A percentile compares a stretch with the other conserved stretches of the same genome.
Evolutionary conservation across 768 basidiomycete species (phyloP).

Genomic region (Lactarius quietus): DNA sequence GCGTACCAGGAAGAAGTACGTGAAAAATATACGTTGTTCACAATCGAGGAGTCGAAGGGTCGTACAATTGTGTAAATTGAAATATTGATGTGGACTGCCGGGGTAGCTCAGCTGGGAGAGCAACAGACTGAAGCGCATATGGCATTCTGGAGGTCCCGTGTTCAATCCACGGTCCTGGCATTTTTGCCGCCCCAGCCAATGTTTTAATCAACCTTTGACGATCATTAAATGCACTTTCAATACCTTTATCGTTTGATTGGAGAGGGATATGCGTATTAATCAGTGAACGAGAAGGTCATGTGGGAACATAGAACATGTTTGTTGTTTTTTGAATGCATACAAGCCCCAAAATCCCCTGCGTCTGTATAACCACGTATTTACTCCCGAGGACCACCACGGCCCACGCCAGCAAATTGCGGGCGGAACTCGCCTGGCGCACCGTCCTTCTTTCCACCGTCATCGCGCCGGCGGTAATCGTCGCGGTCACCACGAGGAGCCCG

Average conservation of each 20-base stretch:
- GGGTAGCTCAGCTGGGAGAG: constrained; percentile 35
- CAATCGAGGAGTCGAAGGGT: not conserved
- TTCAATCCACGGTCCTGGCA: constrained; percentile 79
- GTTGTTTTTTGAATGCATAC: not conserved
- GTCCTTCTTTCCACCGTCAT: constrained; percentile 72
- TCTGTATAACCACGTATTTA: constrained; percentile 26
- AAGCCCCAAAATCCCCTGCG: not conserved
- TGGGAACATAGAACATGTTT: not conserved
- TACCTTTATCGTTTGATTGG: not conserved
- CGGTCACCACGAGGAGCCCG: constrained; percentile 85
- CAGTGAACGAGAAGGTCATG: not conserved
- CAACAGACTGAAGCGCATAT: constrained; percentile 31
- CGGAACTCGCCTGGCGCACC: constrained; percentile 86
- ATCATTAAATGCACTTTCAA: not conserved
- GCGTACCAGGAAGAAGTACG: not conserved
- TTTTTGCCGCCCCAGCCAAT: constrained; percentile 9
- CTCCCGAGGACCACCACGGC: constrained; percentile 80
- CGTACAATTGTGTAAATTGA: not conserved
- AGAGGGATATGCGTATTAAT: not conserved
- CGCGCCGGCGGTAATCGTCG: constrained; percentile 63
- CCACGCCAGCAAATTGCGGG: constrained; percentile 86
- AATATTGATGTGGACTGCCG: constrained; percentile 16
- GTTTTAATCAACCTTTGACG: not conserved
- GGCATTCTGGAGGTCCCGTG: constrained; percentile 68
- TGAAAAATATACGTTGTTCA: not conserved